Conservation (phyloP, 106 monocot genomes). For the Platanthera guangdongensis region DNA sequence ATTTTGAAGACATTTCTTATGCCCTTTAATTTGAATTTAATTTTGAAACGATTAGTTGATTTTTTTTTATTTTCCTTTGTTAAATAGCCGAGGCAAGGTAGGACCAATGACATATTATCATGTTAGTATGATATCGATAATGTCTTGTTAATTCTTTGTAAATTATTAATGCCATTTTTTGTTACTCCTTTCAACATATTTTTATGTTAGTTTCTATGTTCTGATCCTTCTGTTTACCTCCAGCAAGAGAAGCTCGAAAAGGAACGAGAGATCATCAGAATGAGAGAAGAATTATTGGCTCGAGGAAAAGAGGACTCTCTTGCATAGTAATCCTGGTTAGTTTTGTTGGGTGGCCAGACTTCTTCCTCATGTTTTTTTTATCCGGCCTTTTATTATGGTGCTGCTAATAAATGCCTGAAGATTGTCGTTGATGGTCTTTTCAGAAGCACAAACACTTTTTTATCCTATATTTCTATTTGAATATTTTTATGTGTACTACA, state of each 20-base stretch:
- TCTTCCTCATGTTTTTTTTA: neutral
- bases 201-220: neutral
- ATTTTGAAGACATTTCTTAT: neutral
- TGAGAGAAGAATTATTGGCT: slow-evolving; percentile 45
- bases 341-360: neutral
- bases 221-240: neutral
- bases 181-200: neutral
- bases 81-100: neutral
- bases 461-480: neutral
- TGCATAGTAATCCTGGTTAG: slow-evolving; percentile 7
- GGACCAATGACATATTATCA: neutral
- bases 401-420: neutral
- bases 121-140: neutral
- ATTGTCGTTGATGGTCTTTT: neutral
- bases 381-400: neutral
- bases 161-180: neutral
- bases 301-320: slow-evolving; percentile 31
- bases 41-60: neutral
- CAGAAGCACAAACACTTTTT: neutral
- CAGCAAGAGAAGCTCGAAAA: slow-evolving; percentile 55
- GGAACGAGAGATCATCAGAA: slow-evolving; percentile 48
- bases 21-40: neutral
- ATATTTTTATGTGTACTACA: neutral
- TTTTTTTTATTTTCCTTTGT: neutral
- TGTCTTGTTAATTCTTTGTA: neutral